These are phyloP conservation scores for Claviceps africana DNA, from an alignment of 2,329 filamentous ascomycete genomes.

Conservation along the genomic window DNA sequence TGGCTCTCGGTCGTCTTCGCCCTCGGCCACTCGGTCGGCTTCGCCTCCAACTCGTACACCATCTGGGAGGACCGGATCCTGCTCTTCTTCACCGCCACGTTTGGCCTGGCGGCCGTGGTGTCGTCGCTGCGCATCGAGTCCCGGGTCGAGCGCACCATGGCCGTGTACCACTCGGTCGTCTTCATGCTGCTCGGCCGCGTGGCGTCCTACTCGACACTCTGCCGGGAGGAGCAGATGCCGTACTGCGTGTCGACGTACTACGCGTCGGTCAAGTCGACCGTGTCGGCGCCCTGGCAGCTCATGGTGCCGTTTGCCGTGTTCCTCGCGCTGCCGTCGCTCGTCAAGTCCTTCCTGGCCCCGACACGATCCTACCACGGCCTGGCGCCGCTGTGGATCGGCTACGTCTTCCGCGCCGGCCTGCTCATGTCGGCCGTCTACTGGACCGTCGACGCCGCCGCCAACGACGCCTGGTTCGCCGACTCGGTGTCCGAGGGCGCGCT, in stretches of 20 bases:
- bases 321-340: constrained; percentile 55
- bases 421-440: constrained; percentile 70
- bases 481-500: constrained; percentile 42
- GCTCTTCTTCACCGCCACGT: constrained; percentile 79
- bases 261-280: constrained; percentile 78
- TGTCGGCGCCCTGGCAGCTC: constrained; percentile 82
- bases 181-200: constrained; percentile 69
- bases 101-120: constrained; percentile 61
- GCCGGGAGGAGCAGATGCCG: constrained; percentile 96
- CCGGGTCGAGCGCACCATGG: constrained; percentile 55
- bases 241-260: constrained; percentile 95
- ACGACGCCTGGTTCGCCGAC: constrained; percentile 60
- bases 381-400: constrained; percentile 70
- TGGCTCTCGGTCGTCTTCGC: constrained; percentile 73
- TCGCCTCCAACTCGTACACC: constrained; percentile 94
- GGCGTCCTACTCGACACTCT: constrained; percentile 80
- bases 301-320: constrained; percentile 63
- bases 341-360: constrained; percentile 67
- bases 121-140: constrained; percentile 61
- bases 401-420: constrained; percentile 63
- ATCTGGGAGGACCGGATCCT: constrained; percentile 98
- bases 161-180: constrained; percentile 69
- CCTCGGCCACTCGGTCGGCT: constrained; percentile 77
- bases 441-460: constrained; percentile 79
- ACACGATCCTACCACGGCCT: constrained; percentile 80